Evolutionary conservation across 768 basidiomycete genomes (phyloP), one percentile per base, ranked within the genome.

Genomic region (Termitomyces eurrhizus): DNA sequence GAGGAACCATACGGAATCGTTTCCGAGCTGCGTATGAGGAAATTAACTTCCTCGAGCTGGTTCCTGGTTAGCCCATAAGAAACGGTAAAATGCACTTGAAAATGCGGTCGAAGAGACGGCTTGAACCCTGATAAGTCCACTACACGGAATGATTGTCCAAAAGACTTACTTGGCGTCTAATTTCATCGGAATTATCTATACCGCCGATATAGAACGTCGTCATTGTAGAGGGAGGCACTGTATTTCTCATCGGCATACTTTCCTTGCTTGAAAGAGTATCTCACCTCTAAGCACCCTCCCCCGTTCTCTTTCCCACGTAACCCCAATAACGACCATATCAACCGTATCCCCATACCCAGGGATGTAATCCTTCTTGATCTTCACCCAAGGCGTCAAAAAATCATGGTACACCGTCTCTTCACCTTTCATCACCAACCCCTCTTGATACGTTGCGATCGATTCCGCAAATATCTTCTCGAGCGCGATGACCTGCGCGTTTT

Each of bases 311-410:
- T 92, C 89, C 91, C 92, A 95, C 0, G 81, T 75, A 21, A 86
- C 92, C 1, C 84, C 95, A 21, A 96, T 73, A 37, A 96, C 68
- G 4, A 86, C 85, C 59, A 96, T 79, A 70, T 95, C 92, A 16
- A 95, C 65, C 5, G 84, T 81, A 70, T 98, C 95, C 0, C 93
- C 92, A 49, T 89, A 80, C 4, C 89, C 89, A 1, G 86, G 85
- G 42, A 98, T 92, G 63, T 96, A 96, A 70, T 98, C 95, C 68
- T 81, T 85, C 77, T 94, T 93, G 52, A 93, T 67, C 74, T 97
- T 96, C 33, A 95, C 86, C 93, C 94, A 96, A 16, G 88, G 87
- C 60, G 79, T 73, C 6, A 67, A 73, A 65, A 70, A 77, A 65
- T 89, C 87, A 60, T 87, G 86, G 69, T 96, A 95, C 2, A 55